A percentile compares a stretch with the other conserved stretches of the same genome.
phyloP scores from a whole-genome alignment of 208 protist genomes.

The Herpetomonas samuelpessoai region DNA sequence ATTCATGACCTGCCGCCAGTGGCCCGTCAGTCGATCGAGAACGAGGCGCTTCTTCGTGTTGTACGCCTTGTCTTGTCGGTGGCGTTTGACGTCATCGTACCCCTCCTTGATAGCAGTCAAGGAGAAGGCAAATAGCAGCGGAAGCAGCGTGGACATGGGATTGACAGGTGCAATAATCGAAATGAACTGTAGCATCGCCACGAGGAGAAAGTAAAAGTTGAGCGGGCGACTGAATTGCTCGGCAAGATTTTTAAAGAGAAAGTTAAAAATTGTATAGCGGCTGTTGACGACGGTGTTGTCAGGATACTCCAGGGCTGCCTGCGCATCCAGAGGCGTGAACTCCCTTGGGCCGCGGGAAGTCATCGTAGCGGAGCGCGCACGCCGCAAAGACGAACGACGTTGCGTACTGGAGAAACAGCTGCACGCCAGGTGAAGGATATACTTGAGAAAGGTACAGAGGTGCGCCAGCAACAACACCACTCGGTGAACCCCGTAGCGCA shows the following conservation, averaged over 20 bases:
- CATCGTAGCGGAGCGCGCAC: no score
- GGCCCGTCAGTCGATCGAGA: slow-evolving; percentile 13
- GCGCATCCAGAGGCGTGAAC: slow-evolving; percentile 38
- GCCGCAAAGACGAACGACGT: no score
- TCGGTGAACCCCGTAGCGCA: neutral
- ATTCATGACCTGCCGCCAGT: slow-evolving; percentile 41
- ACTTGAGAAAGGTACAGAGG: neutral
- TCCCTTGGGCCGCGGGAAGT: neutral
- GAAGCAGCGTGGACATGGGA: slow-evolving; percentile 89
- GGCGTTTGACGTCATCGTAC: slow-evolving; percentile 93
- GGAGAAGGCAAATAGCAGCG: slow-evolving; percentile 91
- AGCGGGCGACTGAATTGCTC: slow-evolving; percentile 95
- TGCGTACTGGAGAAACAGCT: no score
- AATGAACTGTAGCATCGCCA: slow-evolving; percentile 91
- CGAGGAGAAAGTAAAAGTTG: slow-evolving; percentile 97
- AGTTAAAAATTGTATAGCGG: slow-evolving; percentile 94
- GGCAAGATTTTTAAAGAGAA: slow-evolving; percentile 95
- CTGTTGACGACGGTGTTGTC: slow-evolving; percentile 90
- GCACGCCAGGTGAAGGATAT: neutral
- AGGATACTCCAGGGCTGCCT: slow-evolving; percentile 35
- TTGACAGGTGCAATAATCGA: slow-evolving; percentile 91
- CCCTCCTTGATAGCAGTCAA: slow-evolving; percentile 94
- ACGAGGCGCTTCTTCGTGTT: slow-evolving; percentile 64
- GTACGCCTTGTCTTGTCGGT: slow-evolving; percentile 69
- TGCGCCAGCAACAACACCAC: neutral